Evolutionary conservation across 78 protist genomes (phyloP), one percentile per base, ranked within the genome.

Genomic region (Blattamonas nauphoetae): DNA sequence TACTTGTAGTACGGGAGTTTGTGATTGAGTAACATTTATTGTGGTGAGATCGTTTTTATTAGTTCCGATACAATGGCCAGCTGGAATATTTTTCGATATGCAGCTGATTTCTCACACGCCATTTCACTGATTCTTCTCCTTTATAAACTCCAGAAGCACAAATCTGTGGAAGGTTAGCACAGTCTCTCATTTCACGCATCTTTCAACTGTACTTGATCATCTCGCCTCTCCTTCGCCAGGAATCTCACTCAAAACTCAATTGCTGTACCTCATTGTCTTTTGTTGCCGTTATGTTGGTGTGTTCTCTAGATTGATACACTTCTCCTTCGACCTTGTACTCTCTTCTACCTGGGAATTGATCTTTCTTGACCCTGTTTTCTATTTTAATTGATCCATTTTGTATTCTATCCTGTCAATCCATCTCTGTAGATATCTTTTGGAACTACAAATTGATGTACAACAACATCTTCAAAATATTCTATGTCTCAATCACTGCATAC

Each of bases 81-180:
- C n/a, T n/a, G n/a, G n/a, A 87, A 87, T 71, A 1, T 87, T 36
- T 87, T 87, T 38, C 3, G 89, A 32, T 1, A 78, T 80, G 45
- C 45, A 1, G 89, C 87, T n/a, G 89, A 87, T 87, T 1, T 44
- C 33, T 6, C 11, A 1, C 89, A 87, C 78, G 41, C 78, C 5
- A 2, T 80, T 1, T 45, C 81, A 2, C 44, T 38, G 46, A 3
- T 78, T 1, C 41, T 78, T 79, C 55, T 87, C 42, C 55, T 87
- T 32, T 45, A 63, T 33, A n/a, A 80, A 3, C 6, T 87, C 1
- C 3, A 3, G 2, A 44, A 79, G 29, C 2, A 42, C 1, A 42
- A 79, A 29, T 87, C 89, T 11, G 21, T 29, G 2, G 46, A 78
- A 29, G 71, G 71, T 55, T 55, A 29, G 21, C 71, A 55, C 11